Evolutionary conservation across 164 flowering plant genomes (phyloP), one percentile per base, ranked within the genome.

Genomic region (Dillenia suffruticosa): DNA sequence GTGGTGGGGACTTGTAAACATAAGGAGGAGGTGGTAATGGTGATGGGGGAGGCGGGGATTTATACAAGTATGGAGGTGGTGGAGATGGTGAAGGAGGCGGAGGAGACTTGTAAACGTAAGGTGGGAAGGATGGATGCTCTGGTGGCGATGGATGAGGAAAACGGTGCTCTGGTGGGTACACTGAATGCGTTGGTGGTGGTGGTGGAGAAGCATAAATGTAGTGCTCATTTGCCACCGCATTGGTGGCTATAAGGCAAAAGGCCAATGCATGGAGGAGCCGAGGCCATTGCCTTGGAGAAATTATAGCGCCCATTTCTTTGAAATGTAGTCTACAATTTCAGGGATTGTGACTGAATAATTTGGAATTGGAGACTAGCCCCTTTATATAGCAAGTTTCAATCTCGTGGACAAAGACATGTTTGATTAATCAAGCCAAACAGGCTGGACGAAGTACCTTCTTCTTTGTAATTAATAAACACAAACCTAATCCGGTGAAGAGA

Each of bases 201-300:
- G 58, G 63, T 26, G 65, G 57, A 54, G 69, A 59, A 49, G 51
- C 64, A 68, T 53, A 67, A 50, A 24, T 22, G 47, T 59, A 53
- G 5, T 59, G 54, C 49, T 67, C 40, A 50, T 67, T 45, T 11
- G 70, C 70, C n/a, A 43, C 60, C 9, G 61, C 70, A 32, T 32
- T 43, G n/a, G 65, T 49, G 12, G 56, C 56, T 9, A 67, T 12
- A 14, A 61, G 45, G 54, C 54, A 67, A 26, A 61, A 60, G 40
- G 47, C 70, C 59, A 67, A 32, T 16, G 65, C 65, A 60, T 48
- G 56, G 26, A 61, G 24, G 17, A 60, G 50, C 44, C 47, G 24
- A 44, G 63, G 57, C 58, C 11, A 62, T 9, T 12, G 64, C 57
- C 43, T 6, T 0, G 10, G 56, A 12, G 32, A 26, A 26, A 26